Evolutionary conservation across 139 green algal genomes (phyloP).

Genomic region (Asterochloris erici): DNA sequence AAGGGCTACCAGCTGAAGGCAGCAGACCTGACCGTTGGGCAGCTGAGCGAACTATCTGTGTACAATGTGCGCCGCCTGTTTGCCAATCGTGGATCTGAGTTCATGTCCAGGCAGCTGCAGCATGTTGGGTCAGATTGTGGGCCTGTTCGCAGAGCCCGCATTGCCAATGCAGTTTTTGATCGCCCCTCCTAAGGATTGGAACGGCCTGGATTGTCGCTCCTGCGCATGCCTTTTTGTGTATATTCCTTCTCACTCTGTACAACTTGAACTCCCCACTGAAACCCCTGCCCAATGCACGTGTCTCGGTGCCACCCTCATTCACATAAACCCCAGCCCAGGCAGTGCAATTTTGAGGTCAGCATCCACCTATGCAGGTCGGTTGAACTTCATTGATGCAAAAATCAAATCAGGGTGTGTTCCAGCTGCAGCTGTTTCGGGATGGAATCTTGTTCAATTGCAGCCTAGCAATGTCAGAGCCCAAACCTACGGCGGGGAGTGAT

Average conservation of each 20-base stretch:
- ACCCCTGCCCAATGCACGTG: no score
- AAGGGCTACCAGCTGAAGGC: conserved; percentile 56
- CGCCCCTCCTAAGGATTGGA: not conserved
- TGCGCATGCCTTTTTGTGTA: no score
- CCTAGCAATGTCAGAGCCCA: conserved; percentile 1
- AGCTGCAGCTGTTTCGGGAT: no score
- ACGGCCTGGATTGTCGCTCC: no score
- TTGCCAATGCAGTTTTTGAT: conserved; percentile 17
- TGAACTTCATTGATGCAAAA: no score
- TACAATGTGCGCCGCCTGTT: conserved; percentile 83
- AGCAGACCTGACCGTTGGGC: conserved; percentile 76
- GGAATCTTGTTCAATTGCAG: not conserved
- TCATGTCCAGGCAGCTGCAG: conserved; percentile 53
- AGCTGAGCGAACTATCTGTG: conserved; percentile 70
- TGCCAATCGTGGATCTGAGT: conserved; percentile 42
- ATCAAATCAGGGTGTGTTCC: no score
- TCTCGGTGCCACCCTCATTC: no score
- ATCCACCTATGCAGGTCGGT: no score
- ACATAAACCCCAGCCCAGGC: no score
- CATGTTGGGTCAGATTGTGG: not conserved
- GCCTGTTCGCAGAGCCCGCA: not conserved
- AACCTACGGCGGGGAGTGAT: conserved; percentile 16
- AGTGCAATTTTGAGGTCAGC: no score
- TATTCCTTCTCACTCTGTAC: no score
- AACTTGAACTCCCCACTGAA: no score